phyloP scores from a whole-genome alignment of 2,329 filamentous ascomycete genomes.

The Beauveria caledonica region DNA sequence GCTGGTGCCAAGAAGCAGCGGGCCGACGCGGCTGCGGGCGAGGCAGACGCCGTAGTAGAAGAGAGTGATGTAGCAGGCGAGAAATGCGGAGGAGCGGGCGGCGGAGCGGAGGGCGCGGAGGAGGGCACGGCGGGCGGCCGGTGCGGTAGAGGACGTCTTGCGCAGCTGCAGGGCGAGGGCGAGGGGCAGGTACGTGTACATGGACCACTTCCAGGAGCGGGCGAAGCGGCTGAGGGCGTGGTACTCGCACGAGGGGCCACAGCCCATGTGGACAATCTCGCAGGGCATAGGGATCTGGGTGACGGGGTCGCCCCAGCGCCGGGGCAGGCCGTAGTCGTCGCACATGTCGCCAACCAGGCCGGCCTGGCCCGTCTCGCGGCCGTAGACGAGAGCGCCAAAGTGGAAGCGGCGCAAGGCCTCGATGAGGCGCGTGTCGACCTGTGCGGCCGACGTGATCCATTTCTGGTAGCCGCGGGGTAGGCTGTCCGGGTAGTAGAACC shows the following conservation, averaged over 20 bases:
- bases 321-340: conserved; percentile 58
- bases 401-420: conserved; percentile 62
- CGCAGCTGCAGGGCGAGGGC: conserved; percentile 56
- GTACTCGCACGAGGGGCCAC: conserved; percentile 63
- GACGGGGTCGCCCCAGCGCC: conserved; percentile 64
- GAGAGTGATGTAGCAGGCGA: conserved; percentile 66
- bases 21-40: conserved; percentile 64
- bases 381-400: conserved; percentile 59
- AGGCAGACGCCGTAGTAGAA: conserved; percentile 86
- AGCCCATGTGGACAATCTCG: conserved; percentile 75
- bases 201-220: conserved; percentile 64
- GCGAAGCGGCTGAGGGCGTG: conserved; percentile 62
- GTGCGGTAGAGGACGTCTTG: conserved; percentile 12
- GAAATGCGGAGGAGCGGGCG: conserved; percentile 64
- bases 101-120: conserved; percentile 52
- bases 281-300: conserved; percentile 67
- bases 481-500: conserved; percentile 67
- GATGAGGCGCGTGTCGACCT: conserved; percentile 66
- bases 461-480: conserved; percentile 68
- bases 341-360: conserved; percentile 64
- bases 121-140: conserved; percentile 31
- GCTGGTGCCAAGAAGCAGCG: conserved; percentile 52
- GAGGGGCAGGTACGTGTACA: conserved; percentile 69
- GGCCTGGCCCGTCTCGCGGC: conserved; percentile 62
- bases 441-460: conserved; percentile 73